Base-by-base conservation (phyloP, 441 rosid species). In the Populus hybrid region DNA sequence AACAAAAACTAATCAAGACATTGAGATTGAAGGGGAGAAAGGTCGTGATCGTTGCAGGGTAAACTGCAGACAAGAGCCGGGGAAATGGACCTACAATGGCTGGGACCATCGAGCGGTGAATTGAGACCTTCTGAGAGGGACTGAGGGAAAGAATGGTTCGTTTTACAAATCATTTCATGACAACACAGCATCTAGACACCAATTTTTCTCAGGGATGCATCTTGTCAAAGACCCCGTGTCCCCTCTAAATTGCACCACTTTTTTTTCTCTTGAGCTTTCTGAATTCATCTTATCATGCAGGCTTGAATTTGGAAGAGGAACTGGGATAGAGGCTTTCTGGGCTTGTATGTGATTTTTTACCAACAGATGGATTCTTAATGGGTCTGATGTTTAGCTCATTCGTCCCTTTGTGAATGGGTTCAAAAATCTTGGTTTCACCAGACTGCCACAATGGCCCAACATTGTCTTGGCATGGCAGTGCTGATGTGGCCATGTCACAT, bases 21-120 rank as follows among this genome's bases (percentile, higher is more conserved):
- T 82, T 77, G 83, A 82, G 82, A 80, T 64, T 63, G 68, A 76
- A 74, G 81, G 68, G 53, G 65, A 66, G 88, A 78, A 72, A 77
- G 66, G 89, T 88, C 87, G 79, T 74, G 82, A 76, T 84, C 87
- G 21, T 77, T 91, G 97, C 85, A 71, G 89, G 87, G 88, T 75
- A 84, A 90, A 90, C 93, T 81, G 79, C 94, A 85, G 93, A 91
- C 95, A 91, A 11, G 76, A 74, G 84, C 78, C 73, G 78, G 78
- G 61, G 76, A 70, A 78, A 80, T 78, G 88, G 88, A 80, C 90
- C 91, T 77, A 23, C 59, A 40, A 40, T 35, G 42, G 66, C 38
- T 7, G 79, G 88, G 85, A 83, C 88, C 88, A 78, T 75, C 35
- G 35, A 28, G 9, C 9, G 12, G 29, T 16, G 69, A 64, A 63